Percentiles rank a stretch among this genome's conserved stretches.
These are phyloP conservation scores for Tolypocladium ovalisporum DNA, from an alignment of 2,329 filamentous ascomycete genomes.

Conservation along the genomic window DNA sequence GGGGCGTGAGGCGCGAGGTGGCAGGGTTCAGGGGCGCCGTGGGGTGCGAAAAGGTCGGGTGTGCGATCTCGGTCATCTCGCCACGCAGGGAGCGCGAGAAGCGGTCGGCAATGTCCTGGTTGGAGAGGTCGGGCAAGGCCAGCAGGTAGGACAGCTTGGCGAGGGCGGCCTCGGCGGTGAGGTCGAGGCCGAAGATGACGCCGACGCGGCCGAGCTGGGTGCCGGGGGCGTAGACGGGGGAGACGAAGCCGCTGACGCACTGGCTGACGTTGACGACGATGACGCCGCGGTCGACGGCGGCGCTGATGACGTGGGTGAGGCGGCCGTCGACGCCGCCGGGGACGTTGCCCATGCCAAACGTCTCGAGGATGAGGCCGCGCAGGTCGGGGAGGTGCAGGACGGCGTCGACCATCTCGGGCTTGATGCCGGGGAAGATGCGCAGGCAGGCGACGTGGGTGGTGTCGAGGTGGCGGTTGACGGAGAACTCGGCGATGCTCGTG, in stretches of 20 bases:
- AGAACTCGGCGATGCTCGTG: constrained; percentile 62
- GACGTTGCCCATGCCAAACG: constrained; percentile 87
- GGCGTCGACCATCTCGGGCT: constrained; percentile 84
- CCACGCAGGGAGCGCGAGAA: constrained; percentile 73
- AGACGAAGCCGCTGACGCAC: constrained; percentile 69
- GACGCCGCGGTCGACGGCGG: constrained; percentile 69
- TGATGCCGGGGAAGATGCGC: constrained; percentile 85
- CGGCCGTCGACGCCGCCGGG: constrained; percentile 71
- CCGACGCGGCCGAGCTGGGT: constrained; percentile 72
- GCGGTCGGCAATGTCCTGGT: constrained; percentile 52
- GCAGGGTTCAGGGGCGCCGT: constrained; percentile 37
- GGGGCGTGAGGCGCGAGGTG: constrained; percentile 30
- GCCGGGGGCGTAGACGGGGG: constrained; percentile 65
- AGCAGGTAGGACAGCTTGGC: constrained; percentile 86
- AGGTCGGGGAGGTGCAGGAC: constrained; percentile 69
- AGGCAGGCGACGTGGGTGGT: constrained; percentile 85
- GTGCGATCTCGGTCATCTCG: constrained; percentile 69
- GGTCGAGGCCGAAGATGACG: constrained; percentile 79
- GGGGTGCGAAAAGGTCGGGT: constrained; percentile 68
- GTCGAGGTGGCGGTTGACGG: constrained; percentile 63
- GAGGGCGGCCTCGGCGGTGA: constrained; percentile 83
- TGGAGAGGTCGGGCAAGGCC: constrained; percentile 51
- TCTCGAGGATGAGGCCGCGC: constrained; percentile 76
- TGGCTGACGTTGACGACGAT: constrained; percentile 88
- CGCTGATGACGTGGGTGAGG: constrained; percentile 65